These are phyloP conservation scores for Venturia oleaginea DNA, from an alignment of 2,329 filamentous ascomycete genomes.

Conservation along the genomic window DNA sequence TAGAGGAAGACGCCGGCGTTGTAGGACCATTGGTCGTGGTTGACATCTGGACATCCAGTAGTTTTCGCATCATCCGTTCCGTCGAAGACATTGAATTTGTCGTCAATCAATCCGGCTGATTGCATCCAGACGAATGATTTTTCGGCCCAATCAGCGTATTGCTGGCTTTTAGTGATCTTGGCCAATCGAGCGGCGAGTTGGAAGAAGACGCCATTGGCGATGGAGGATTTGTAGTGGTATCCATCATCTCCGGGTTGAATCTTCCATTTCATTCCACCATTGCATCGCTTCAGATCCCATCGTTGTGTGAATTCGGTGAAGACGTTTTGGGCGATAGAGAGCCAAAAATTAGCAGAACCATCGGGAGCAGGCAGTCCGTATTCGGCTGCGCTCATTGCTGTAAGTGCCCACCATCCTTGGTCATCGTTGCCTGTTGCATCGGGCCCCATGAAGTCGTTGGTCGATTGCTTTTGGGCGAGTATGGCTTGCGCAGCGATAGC, in stretches of 20 bases:
- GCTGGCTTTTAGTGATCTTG: slow-evolving; percentile 32
- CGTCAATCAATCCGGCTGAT: slow-evolving; percentile 50
- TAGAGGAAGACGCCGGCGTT: slow-evolving; percentile 47
- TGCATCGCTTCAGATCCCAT: slow-evolving; percentile 30
- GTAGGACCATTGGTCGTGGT: slow-evolving; percentile 49
- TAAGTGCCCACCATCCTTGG: slow-evolving; percentile 49
- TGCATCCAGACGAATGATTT: slow-evolving; percentile 27
- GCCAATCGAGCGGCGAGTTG: slow-evolving; percentile 36
- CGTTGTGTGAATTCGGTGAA: slow-evolving; percentile 30
- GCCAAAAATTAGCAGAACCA: slow-evolving; percentile 21
- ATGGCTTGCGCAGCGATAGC: slow-evolving; percentile 33
- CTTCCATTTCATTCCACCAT: slow-evolving; percentile 31
- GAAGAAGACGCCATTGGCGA: slow-evolving; percentile 46
- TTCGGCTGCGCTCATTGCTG: slow-evolving; percentile 49
- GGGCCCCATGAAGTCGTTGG: slow-evolving; percentile 34
- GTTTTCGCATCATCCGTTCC: slow-evolving; percentile 29
- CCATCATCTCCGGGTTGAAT: slow-evolving; percentile 39
- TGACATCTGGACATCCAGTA: slow-evolving; percentile 36
- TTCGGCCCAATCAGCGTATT: slow-evolving; percentile 56
- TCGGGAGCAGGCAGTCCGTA: slow-evolving; percentile 33
- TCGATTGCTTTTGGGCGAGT: slow-evolving; percentile 32
- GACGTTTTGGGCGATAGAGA: slow-evolving; percentile 25
- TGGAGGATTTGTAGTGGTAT: slow-evolving; percentile 34
- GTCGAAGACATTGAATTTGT: slow-evolving; percentile 35
- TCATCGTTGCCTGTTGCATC: slow-evolving; percentile 46